Base-by-base conservation (phyloP, 768 basidiomycete species). In the Neoboletus magnificus region DNA sequence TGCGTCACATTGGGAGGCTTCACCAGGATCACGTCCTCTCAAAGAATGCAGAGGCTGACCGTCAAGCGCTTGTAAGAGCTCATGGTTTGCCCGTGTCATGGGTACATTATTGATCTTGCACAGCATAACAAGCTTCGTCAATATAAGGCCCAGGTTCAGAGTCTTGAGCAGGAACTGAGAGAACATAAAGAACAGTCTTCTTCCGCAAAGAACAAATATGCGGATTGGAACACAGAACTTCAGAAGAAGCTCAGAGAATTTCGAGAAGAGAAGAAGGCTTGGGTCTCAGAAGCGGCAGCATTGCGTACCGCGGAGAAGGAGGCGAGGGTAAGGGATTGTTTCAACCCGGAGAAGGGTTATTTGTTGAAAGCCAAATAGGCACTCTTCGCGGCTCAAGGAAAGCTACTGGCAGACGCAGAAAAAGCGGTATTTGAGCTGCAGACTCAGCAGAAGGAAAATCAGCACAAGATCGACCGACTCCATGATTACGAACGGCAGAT, bases 401-500 rank as follows among this genome's bases (percentile, higher is more conserved):
- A 80, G 57, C 71, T 90, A 20, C 70, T 92, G 29, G 82, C 81
- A 0, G 85, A 86, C n/a, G 89, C 89, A 9, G 74, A 75, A n/a
- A 75, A 79, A 50, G 78, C 86, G 25, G 82, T 91, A 1, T 89
- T 89, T 63, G 78, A 82, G 50, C 74, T 96, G 30, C 76, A 87
- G 66, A 93, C 90, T 20, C 81, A 86, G 62, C 78, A 80, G 60
- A 89, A 90, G 62, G 90, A 90, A 70, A 85, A 79, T 44, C 82
- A 85, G 56, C 89, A 89, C 63, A 94, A 94, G 66, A 82, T 96
- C 13, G 84, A 86, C 57, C 81, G 89, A 18, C 75, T 96, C 41
- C 75, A 78, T 48, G 92, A 96, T 68, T 96, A 94, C 61, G 93
- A 97, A 66, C 76, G 74, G n/a, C 87, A 90, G 62, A 91, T 96